Evolutionary conservation across 2,329 filamentous ascomycete species (phyloP).

Genomic region (Penicillium oxalicum): DNA sequence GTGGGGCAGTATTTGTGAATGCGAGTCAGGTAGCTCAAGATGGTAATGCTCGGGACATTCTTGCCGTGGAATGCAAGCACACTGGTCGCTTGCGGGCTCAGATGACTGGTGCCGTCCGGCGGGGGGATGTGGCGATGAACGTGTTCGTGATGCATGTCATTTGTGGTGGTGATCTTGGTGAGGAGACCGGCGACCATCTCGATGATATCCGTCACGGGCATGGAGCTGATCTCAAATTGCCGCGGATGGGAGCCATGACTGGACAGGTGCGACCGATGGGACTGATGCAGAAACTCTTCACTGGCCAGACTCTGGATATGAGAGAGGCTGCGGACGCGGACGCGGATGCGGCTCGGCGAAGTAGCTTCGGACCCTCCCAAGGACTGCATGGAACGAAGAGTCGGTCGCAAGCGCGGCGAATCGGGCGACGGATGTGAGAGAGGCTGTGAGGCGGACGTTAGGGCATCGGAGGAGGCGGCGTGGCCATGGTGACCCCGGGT

Average conservation of each 20-base stretch:
- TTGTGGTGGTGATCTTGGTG: slow-evolving; percentile 95
- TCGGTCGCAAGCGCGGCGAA: slow-evolving; percentile 43
- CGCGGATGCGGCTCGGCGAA: slow-evolving; percentile 62
- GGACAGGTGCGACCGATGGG: slow-evolving; percentile 38
- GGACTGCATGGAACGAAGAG: slow-evolving; percentile 40
- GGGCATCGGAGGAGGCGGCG: slow-evolving; percentile 19
- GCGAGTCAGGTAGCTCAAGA: slow-evolving; percentile 86
- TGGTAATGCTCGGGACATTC: slow-evolving; percentile 95
- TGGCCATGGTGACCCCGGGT: slow-evolving; percentile 15
- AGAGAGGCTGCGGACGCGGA: slow-evolving; percentile 80
- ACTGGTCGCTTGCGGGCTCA: slow-evolving; percentile 60
- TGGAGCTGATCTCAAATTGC: slow-evolving; percentile 90
- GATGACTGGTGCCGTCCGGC: slow-evolving; percentile 52
- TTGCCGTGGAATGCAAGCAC: slow-evolving; percentile 97
- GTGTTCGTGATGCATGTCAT: slow-evolving; percentile 89
- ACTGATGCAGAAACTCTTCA: slow-evolving; percentile 59
- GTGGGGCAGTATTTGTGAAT: slow-evolving; percentile 99
- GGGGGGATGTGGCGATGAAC: slow-evolving; percentile 68
- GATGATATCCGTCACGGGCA: slow-evolving; percentile 96
- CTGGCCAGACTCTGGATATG: slow-evolving; percentile 86
- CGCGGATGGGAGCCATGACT: slow-evolving; percentile 46
- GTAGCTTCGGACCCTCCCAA: slow-evolving; percentile 38
- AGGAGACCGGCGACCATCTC: slow-evolving; percentile 97
- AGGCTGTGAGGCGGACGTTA: slow-evolving; percentile 23
- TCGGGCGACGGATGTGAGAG: slow-evolving; percentile 37